Base-by-base conservation (phyloP, 202 grass and related monocot species). In the Cymbopogon flexuosus region DNA sequence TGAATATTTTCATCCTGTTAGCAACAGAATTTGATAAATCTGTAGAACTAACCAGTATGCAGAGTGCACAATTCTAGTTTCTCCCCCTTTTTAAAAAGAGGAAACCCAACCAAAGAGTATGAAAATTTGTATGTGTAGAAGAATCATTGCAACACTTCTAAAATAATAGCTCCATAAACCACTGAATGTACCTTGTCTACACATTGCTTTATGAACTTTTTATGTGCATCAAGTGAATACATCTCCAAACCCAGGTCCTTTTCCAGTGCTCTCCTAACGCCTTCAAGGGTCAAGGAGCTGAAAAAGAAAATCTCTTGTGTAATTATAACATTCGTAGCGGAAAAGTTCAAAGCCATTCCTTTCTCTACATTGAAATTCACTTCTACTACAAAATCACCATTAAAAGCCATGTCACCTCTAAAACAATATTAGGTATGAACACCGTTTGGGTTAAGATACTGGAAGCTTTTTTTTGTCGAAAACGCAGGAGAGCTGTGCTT, bases 241-340 rank as follows among this genome's bases (percentile, higher is more conserved):
- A 13, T 84, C 62, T 84, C 86, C 90, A 94, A 86, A 47, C 76
- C 79, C 73, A 94, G 65, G 76, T 97, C 92, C 40, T 94, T 83
- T 70, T 97, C 95, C 78, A 97, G 29, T 76, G 76, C 83, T 88
- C 95, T 92, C 82, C 92, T 81, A 65, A 92, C 90, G 42, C 95
- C 95, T 95, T 93, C 95, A 16, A 98, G 90, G 67, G 95, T 98
- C 77, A 98, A 88, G 56, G 84, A 78, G 79, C 95, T 98, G 42
- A 88, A 89, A 75, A 84, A 70, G 45, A 31, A 75, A 79, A 60
- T 11, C 5, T 2, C 12, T 57, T 11, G 51, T 73, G 73, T 31
- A 47, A 41, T 8, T 10, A 36, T 70, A 59, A 85, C 21, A 65
- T 62, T 75, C 40, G 37, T 49, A 82, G 49, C 36, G 68, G n/a